Conservation (phyloP, 2,329 filamentous ascomycete species). For the Xylariaceae sp. region DNA sequence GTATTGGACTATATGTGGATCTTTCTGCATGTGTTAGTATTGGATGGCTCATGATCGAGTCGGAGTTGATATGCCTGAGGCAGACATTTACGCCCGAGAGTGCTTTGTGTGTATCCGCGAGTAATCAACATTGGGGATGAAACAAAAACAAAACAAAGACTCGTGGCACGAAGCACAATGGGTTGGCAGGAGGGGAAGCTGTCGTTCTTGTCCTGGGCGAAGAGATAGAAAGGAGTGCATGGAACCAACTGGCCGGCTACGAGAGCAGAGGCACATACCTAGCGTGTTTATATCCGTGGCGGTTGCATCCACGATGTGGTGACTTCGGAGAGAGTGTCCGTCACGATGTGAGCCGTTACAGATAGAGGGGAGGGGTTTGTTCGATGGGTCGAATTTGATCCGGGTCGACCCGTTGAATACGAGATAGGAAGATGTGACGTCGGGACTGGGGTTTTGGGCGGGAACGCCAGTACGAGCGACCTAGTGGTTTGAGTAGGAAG, state of each 20-base stretch:
- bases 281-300: background rate
- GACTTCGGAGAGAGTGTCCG: background rate
- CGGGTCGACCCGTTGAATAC: background rate
- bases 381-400: background rate
- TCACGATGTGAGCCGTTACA: background rate
- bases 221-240: background rate
- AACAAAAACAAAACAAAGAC: background rate
- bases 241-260: background rate
- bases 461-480: background rate
- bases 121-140: background rate
- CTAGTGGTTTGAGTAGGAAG: background rate
- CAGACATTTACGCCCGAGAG: background rate
- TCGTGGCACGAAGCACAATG: conserved; percentile 5
- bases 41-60: background rate
- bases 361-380: background rate
- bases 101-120: background rate
- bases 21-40: conserved; percentile 1
- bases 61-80: background rate
- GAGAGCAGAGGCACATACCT: conserved; percentile 1
- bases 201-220: background rate
- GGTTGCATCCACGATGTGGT: background rate
- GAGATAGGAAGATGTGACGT: background rate
- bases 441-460: background rate
- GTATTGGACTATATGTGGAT: background rate
- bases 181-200: background rate